A percentile compares a stretch with the other conserved stretches of the same genome.
Evolutionary conservation across 352 stramenopile species (phyloP).

Genomic region (Paralagenidium karlingii): DNA sequence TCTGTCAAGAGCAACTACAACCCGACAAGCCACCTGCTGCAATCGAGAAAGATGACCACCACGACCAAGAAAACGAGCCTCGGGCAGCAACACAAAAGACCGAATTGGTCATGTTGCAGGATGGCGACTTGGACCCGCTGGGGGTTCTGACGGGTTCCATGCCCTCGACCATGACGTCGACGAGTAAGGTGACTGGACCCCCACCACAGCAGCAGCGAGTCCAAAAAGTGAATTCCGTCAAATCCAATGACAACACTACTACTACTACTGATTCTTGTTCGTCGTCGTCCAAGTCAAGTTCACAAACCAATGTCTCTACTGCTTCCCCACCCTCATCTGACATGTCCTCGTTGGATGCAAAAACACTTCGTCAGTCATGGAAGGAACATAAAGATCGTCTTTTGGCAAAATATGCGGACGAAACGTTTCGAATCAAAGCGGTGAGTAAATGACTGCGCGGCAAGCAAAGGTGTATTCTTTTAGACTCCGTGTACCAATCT

Average conservation of each 20-base stretch:
- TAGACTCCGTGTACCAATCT: no score
- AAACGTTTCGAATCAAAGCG: constrained; percentile 70
- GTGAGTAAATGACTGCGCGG: constrained; percentile 10
- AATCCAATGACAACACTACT: no score
- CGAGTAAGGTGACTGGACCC: neutral
- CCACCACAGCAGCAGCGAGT: neutral
- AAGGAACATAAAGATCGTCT: constrained; percentile 52
- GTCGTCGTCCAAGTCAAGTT: neutral
- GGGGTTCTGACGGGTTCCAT: constrained; percentile 19
- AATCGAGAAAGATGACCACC: no score
- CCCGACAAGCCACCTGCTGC: no score
- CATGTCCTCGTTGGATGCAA: neutral
- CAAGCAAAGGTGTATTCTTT: no score
- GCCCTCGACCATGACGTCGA: neutral
- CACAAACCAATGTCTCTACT: no score
- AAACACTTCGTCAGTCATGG: constrained; percentile 48
- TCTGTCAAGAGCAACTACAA: no score
- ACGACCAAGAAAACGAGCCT: no score
- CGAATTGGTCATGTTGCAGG: constrained; percentile 50
- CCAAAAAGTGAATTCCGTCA: neutral
- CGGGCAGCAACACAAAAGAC: no score
- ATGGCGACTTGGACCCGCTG: constrained; percentile 57
- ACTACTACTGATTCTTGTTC: neutral
- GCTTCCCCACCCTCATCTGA: no score
- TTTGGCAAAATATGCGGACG: constrained; percentile 39